Conservation (phyloP, 768 basidiomycete species). For the Tricholomella constricta region DNA sequence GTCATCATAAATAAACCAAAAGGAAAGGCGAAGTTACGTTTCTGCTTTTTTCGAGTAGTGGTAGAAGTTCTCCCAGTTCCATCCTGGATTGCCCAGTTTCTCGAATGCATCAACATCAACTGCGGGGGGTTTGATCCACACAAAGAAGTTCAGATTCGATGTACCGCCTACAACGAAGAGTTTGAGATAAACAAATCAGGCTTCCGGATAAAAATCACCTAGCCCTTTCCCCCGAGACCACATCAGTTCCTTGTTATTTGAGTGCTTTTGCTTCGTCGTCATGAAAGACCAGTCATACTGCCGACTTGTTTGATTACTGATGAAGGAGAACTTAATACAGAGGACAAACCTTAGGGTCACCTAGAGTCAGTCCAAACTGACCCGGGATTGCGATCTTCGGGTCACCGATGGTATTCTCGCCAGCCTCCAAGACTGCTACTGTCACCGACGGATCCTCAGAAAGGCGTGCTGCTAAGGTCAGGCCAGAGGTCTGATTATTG, state of each 20-base stretch:
- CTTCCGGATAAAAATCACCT: slow-evolving; percentile 17
- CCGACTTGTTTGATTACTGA: background rate
- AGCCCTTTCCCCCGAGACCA: slow-evolving; percentile 36
- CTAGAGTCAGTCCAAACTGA: slow-evolving; percentile 29
- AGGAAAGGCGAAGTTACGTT: slow-evolving; percentile 29
- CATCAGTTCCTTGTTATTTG: slow-evolving; percentile 23
- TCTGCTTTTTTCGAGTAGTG: slow-evolving; percentile 40
- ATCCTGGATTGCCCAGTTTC: slow-evolving; percentile 54
- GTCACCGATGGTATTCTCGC: slow-evolving; percentile 33
- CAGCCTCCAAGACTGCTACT: slow-evolving; percentile 43
- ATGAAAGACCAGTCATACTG: slow-evolving; percentile 40
- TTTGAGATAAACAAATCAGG: background rate
- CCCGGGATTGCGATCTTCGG: slow-evolving; percentile 34
- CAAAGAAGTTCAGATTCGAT: slow-evolving; percentile 45
- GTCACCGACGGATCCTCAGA: slow-evolving; percentile 37
- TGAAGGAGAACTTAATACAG: background rate
- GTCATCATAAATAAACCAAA: background rate
- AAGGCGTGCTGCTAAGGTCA: slow-evolving; percentile 44
- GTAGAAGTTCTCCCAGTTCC: slow-evolving; percentile 50
- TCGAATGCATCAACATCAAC: slow-evolving; percentile 39
- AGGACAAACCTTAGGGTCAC: slow-evolving; percentile 26
- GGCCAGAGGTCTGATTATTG: slow-evolving; percentile 33
- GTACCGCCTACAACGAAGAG: slow-evolving; percentile 35
- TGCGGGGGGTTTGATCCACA: slow-evolving; percentile 33
- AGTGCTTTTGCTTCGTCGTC: slow-evolving; percentile 30